These are phyloP conservation scores for Ajuga reptans DNA, from an alignment of 305 asterid species.

Conservation along the genomic window DNA sequence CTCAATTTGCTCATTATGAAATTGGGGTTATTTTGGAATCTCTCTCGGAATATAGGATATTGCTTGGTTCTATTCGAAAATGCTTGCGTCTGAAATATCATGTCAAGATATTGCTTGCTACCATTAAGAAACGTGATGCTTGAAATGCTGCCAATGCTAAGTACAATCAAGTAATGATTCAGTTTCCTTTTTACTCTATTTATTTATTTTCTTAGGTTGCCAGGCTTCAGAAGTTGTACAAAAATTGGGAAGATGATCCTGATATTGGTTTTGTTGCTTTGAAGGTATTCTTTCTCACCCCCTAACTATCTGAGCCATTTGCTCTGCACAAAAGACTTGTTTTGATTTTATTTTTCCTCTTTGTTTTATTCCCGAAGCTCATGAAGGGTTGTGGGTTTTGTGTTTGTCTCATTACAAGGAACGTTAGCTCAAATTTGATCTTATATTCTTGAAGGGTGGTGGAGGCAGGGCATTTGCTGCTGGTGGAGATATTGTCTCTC, in stretches of 20 bases:
- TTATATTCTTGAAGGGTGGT: slow-evolving; percentile 68
- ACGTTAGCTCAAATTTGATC: slow-evolving; percentile 23
- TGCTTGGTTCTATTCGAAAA: neutral
- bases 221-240: slow-evolving; percentile 69
- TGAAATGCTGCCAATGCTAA: slow-evolving; percentile 4
- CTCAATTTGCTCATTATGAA: neutral
- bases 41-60: neutral
- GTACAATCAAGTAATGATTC: neutral
- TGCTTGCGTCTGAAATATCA: neutral
- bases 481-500: slow-evolving; percentile 80
- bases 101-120: slow-evolving; percentile 1
- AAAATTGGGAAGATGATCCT: slow-evolving; percentile 85
- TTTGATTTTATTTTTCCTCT: neutral
- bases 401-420: slow-evolving; percentile 3
- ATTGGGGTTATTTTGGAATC: neutral
- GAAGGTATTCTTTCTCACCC: slow-evolving; percentile 45
- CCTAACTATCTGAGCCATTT: neutral
- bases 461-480: slow-evolving; percentile 84
- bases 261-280: slow-evolving; percentile 55
- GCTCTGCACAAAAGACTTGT: neutral
- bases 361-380: neutral
- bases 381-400: slow-evolving; percentile 11
- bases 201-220: slow-evolving; percentile 26
- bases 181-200: neutral
- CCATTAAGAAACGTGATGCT: neutral